phyloP scores from a whole-genome alignment of 306 rosid species.

The Quercus alba region DNA sequence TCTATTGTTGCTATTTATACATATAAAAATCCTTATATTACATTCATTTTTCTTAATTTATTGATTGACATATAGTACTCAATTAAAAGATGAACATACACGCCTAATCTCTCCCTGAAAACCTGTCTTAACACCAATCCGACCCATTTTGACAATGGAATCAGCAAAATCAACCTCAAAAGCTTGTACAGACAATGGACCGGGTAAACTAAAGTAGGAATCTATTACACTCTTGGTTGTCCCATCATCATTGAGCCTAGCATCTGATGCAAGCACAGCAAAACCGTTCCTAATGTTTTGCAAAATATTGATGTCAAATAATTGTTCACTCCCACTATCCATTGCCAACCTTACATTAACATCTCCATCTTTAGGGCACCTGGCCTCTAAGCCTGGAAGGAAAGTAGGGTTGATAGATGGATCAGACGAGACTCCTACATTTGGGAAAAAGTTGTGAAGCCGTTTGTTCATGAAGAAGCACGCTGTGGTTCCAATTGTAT shows the following conservation, averaged over 20 bases:
- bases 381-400: conserved; percentile 33
- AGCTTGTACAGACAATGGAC: conserved; percentile 49
- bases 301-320: conserved; percentile 56
- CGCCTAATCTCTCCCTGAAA: conserved; percentile 52
- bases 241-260: conserved; percentile 56
- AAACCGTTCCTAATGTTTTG: conserved; percentile 64
- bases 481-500: conserved; percentile 90
- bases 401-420: conserved; percentile 53
- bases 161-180: conserved; percentile 59
- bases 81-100: conserved; percentile 46
- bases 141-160: conserved; percentile 72
- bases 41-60: too few species aligned
- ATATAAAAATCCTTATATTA: too few species aligned
- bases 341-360: conserved; percentile 45
- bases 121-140: conserved; percentile 74
- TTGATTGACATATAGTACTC: not conserved
- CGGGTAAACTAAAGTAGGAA: conserved; percentile 43
- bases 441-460: conserved; percentile 62
- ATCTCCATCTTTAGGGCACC: conserved; percentile 62
- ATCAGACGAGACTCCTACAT: conserved; percentile 49
- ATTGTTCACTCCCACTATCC: conserved; percentile 46
- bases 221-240: conserved; percentile 45
- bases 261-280: conserved; percentile 83
- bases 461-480: conserved; percentile 81
- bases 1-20: too few species aligned